phyloP scores from a whole-genome alignment of 169 alveolate genomes.

The Plasmodium gonderi region DNA sequence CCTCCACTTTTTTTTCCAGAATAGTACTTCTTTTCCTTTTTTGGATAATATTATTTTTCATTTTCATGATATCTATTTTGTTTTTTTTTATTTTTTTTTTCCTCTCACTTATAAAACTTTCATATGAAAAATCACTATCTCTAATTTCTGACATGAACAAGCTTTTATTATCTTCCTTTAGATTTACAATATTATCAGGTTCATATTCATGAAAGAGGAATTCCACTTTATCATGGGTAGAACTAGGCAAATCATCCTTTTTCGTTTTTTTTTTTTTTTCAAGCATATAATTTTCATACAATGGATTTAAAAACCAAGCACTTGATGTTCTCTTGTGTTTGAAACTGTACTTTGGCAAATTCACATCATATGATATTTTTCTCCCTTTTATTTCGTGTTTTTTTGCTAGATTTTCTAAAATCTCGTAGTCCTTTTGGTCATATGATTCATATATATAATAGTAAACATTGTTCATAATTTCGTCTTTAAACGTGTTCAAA shows the following conservation, averaged over 20 bases:
- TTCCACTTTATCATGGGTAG: conserved; percentile 12
- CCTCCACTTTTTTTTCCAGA: background rate
- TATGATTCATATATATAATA: conserved; percentile 73
- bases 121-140: conserved; percentile 72
- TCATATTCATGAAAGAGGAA: conserved; percentile 41
- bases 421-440: conserved; percentile 59
- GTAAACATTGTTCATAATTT: conserved; percentile 51
- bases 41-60: conserved; percentile 29
- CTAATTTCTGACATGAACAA: conserved; percentile 32
- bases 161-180: conserved; percentile 44
- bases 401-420: conserved; percentile 51
- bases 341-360: conserved; percentile 48
- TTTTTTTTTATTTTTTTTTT: conserved; percentile 59
- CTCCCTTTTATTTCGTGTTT: conserved; percentile 68
- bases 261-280: conserved; percentile 6
- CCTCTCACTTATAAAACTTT: conserved; percentile 62
- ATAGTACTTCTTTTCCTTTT: background rate
- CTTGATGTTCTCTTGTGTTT: conserved; percentile 53
- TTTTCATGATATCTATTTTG: conserved; percentile 48
- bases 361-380: conserved; percentile 27
- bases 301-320: conserved; percentile 69
- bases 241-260: background rate
- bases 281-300: conserved; percentile 63
- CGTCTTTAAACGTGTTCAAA: conserved; percentile 45
- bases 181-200: background rate